Conservation (phyloP, 2,329 filamentous ascomycete species). For the Setomelanomma holmii region DNA sequence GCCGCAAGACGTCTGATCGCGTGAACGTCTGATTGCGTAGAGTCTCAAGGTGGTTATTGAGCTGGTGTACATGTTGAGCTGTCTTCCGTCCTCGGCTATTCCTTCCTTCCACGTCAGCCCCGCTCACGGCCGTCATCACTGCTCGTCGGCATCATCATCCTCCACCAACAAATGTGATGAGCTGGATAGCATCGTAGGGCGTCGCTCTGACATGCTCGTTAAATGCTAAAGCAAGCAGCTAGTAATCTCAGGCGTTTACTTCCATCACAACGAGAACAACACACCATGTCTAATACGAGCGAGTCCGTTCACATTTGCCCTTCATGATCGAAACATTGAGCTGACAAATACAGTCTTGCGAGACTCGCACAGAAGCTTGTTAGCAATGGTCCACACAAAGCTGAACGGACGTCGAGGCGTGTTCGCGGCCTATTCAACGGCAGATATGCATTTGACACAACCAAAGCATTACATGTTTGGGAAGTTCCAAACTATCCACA, state of each 20-base stretch:
- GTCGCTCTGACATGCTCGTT: too few relatives aligned
- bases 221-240: neutral
- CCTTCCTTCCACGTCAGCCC: too few relatives aligned
- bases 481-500: slow-evolving; percentile 47
- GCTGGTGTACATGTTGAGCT: too few relatives aligned
- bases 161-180: neutral
- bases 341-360: slow-evolving; percentile 40
- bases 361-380: slow-evolving; percentile 52
- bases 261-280: neutral
- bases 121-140: neutral
- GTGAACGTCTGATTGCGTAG: too few relatives aligned
- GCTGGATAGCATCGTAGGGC: too few relatives aligned
- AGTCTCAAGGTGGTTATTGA: too few relatives aligned
- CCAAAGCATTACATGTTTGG: slow-evolving; percentile 46
- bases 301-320: slow-evolving; percentile 7
- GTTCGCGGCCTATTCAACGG: slow-evolving; percentile 43
- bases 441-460: slow-evolving; percentile 44
- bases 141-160: neutral
- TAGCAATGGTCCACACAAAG: slow-evolving; percentile 47
- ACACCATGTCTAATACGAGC: slow-evolving; percentile 14
- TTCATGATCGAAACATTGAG: neutral
- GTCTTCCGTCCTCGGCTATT: too few relatives aligned
- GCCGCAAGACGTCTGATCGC: too few relatives aligned
- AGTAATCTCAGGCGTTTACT: too few relatives aligned
- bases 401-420: slow-evolving; percentile 36